Base-by-base conservation (phyloP, 176 grass and related monocot genomes). In the Juncus effusus region DNA sequence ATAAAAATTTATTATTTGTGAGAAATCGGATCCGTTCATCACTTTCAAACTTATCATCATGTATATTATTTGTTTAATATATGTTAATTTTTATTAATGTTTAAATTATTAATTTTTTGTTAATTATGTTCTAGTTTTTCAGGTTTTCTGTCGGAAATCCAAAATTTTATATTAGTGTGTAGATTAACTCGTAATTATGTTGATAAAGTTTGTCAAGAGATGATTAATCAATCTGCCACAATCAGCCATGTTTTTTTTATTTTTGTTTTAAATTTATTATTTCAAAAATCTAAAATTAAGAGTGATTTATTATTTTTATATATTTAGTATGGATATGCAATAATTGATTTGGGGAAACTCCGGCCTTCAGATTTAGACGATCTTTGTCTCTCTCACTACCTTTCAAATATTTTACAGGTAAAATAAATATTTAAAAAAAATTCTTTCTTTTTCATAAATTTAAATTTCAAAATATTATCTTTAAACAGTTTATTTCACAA, bases 331-430 rank as follows among this genome's bases (percentile, higher is more conserved):
- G 92, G 92, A n/a, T 96, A 84, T 72, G 87, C 77, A 77, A 51
- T 82, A 56, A 81, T 96, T 79, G 87, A 96, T 65, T 76, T 96
- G 11, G 87, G 81, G 64, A 96, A 91, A 74, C 87, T 96, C 66
- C 70, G 81, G 16, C 84, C 85, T 56, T 65, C 54, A 53, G 83
- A 85, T 64, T 64, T 86, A 76, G 79, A 88, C 40, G 92, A 86
- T 81, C 84, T 96, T 80, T 84, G 56, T 65, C 82, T 96, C 58
- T 81, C 87, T 60, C 85, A 87, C 62, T 91, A 84, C 83, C 70
- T 88, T 51, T 70, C 82, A 42, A 72, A 67, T 78, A 64, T 91
- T 54, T 72, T 96, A 73, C 92, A 96, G 87, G 92, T 96, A 42
- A 69, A 45, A 16, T 28, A 28, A n/a, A n/a, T n/a, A n/a, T n/a